A percentile compares a stretch with the other conserved stretches of the same genome.
These are phyloP conservation scores for Clonostachys chloroleuca DNA, from an alignment of 2,329 filamentous ascomycete species.

Conservation along the genomic window DNA sequence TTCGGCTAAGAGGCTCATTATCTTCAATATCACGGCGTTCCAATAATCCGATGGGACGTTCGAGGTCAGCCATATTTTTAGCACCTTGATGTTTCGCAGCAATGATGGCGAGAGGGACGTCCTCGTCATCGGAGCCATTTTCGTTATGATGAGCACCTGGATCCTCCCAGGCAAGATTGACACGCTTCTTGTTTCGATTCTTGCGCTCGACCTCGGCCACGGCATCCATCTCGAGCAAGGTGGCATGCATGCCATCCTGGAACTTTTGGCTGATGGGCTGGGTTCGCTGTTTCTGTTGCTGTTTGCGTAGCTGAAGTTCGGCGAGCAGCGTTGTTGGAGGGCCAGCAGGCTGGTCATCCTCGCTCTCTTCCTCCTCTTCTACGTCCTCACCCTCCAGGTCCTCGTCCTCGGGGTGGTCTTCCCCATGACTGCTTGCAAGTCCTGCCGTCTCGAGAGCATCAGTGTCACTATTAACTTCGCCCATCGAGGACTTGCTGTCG, in stretches of 20 bases:
- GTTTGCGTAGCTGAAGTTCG: slow-evolving; percentile 86
- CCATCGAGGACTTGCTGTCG: slow-evolving; percentile 13
- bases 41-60: slow-evolving; percentile 69
- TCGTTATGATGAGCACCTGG: slow-evolving; percentile 39
- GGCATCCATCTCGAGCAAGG: slow-evolving; percentile 83
- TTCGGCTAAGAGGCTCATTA: slow-evolving; percentile 79
- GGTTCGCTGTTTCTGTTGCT: slow-evolving; percentile 78
- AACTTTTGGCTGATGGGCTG: slow-evolving; percentile 51
- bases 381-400: slow-evolving; percentile 24
- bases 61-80: slow-evolving; percentile 47
- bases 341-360: slow-evolving; percentile 54
- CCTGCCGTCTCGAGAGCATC: slow-evolving; percentile 12
- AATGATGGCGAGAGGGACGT: slow-evolving; percentile 82
- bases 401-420: slow-evolving; percentile 30
- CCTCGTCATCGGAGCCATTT: slow-evolving; percentile 64
- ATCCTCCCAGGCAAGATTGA: slow-evolving; percentile 90
- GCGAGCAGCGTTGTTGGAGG: slow-evolving; percentile 87
- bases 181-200: slow-evolving; percentile 67
- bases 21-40: slow-evolving; percentile 84
- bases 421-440: slow-evolving; percentile 9
- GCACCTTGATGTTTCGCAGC: slow-evolving; percentile 54
- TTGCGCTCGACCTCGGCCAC: slow-evolving; percentile 81
- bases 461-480: slow-evolving; percentile 17
- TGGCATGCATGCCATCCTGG: slow-evolving; percentile 83
- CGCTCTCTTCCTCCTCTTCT: slow-evolving; percentile 29